phyloP scores from a whole-genome alignment of 805 yeast species.

The Candida pini region DNA sequence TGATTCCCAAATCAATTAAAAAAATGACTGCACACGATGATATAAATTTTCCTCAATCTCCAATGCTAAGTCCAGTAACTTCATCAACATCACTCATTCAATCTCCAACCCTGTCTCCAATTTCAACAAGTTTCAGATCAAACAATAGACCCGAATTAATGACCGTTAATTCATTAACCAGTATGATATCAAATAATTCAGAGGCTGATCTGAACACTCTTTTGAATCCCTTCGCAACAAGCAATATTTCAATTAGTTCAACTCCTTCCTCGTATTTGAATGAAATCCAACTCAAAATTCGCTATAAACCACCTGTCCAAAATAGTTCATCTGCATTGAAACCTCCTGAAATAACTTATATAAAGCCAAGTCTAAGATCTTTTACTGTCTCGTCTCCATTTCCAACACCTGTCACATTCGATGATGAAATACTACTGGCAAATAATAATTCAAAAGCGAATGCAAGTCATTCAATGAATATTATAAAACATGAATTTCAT shows the following conservation, averaged over 20 bases:
- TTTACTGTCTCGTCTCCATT: conserved; percentile 15
- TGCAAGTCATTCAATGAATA: conserved; percentile 9
- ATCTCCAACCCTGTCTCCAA: conserved; percentile 10
- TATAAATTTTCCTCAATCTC: background rate
- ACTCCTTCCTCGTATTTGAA: conserved; percentile 10
- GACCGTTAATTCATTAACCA: conserved; percentile 2
- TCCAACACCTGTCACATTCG: conserved; percentile 16
- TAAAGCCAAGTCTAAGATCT: conserved; percentile 14
- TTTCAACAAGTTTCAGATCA: background rate
- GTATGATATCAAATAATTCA: conserved; percentile 1
- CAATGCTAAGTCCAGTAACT: conserved; percentile 5
- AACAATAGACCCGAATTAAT: background rate
- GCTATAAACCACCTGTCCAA: conserved; percentile 6
- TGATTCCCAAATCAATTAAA: conserved; percentile 14
- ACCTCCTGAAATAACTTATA: conserved; percentile 13
- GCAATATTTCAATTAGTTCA: conserved; percentile 2
- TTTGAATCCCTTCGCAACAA: conserved; percentile 1
- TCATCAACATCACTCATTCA: conserved; percentile 3
- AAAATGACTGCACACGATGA: conserved; percentile 8
- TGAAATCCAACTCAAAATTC: conserved; percentile 10
- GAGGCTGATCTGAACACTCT: conserved; percentile 7
- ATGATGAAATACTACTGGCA: conserved; percentile 10
- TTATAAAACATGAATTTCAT: conserved; percentile 11
- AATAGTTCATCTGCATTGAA: conserved; percentile 1
- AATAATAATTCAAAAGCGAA: conserved; percentile 8